A percentile compares a stretch with the other conserved stretches of the same genome.
These are phyloP conservation scores for Carallia pectinifolia DNA, from an alignment of 345 rosid species.

Conservation along the genomic window DNA sequence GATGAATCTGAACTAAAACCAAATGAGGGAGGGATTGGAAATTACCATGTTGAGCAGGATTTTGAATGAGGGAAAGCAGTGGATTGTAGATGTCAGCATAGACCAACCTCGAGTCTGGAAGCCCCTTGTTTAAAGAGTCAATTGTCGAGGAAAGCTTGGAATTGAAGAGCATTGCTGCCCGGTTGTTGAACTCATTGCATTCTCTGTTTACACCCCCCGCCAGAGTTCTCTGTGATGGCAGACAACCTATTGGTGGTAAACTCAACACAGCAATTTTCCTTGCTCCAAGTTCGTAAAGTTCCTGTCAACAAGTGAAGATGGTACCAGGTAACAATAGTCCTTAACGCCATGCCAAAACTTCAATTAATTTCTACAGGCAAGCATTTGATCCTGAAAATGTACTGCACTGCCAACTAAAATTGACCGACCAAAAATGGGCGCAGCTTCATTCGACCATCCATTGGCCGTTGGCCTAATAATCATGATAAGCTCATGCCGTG, in stretches of 20 bases:
- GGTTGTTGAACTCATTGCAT: constrained; percentile 44
- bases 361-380: too few species aligned
- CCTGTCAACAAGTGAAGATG: constrained; percentile 27
- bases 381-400: too few species aligned
- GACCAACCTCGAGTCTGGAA: constrained; percentile 32
- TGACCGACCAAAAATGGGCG: too few species aligned
- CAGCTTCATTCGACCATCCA: too few species aligned
- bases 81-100: constrained; percentile 43
- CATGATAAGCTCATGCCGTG: too few species aligned
- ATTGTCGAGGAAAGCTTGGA: constrained; percentile 42
- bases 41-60: constrained; percentile 54
- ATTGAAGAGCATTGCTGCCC: constrained; percentile 56
- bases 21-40: too few species aligned
- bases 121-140: constrained; percentile 25
- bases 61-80: constrained; percentile 36
- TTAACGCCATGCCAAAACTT: too few species aligned
- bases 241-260: constrained; percentile 65
- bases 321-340: not conserved
- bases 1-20: too few species aligned
- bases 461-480: too few species aligned
- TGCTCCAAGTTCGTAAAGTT: constrained; percentile 51
- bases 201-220: constrained; percentile 51
- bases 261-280: constrained; percentile 50
- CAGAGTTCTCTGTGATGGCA: constrained; percentile 68
- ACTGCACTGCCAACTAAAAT: too few species aligned